Base-by-base conservation (phyloP, 2,329 filamentous ascomycete genomes). In the Fusarium buxicola region DNA sequence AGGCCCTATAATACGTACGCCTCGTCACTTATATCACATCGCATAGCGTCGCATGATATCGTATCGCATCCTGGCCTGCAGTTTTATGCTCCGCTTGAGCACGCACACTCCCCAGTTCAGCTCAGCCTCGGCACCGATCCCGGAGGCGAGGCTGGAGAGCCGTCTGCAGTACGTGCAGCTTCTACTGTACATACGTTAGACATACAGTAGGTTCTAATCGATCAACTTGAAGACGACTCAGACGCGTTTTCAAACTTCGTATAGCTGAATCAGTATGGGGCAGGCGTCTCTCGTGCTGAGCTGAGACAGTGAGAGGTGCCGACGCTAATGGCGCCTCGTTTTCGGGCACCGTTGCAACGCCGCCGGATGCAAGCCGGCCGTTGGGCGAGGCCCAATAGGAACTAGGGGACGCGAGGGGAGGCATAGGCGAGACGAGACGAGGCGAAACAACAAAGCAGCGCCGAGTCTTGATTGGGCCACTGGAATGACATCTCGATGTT, bases 281-380 rank as follows among this genome's bases (percentile, higher is more conserved):
- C 25, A n/a, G 13, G 31, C n/a, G 10, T 34, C 41, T 41, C n/a
- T 11, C 52, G 24, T 13, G n/a, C 16, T 52, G 46, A 53, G 53
- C 53, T 25, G 30, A 44, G 31, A 49, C 25, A 52, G 27, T 31
- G n/a, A 56, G 51, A 54, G 39, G 44, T 60, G 64, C 65, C 66
- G 66, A 58, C 65, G 63, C 65, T 63, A 67, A 49, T 28, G 52
- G 34, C 55, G 66, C 63, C 63, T 63, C 55, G 34, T 63, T 41
- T 57, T 51, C 49, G n/a, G n/a, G n/a, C n/a, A 55, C 65, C 56
- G 58, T 65, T 66, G 51, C 54, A 59, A 57, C 52, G 46, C 46
- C 60, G 28, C 60, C 56, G 52, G 63, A 60, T 48, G 56, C 66
- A 63, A 57, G 56, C 46, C 56, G 51, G 62, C 45, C 51, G 53